phyloP scores from a whole-genome alignment of 2,329 filamentous ascomycete genomes.

The Arthrobotrys musiformis region DNA sequence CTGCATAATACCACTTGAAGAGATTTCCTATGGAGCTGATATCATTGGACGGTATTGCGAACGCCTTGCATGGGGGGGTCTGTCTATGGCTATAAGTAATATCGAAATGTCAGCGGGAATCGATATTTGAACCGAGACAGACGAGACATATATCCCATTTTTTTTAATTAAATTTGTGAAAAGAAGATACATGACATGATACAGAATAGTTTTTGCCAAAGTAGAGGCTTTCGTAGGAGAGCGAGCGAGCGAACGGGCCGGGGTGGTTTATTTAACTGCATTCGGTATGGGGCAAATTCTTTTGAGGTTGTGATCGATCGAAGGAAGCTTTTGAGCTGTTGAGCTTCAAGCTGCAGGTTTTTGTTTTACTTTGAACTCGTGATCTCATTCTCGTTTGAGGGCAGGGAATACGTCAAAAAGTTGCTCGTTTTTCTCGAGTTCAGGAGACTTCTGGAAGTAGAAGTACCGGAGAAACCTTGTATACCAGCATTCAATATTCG shows the following conservation, averaged over 20 bases:
- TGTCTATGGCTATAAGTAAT: slow-evolving; percentile 4
- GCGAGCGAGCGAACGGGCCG: neutral
- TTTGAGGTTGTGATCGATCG: slow-evolving; percentile 11
- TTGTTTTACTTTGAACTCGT: slow-evolving; percentile 27
- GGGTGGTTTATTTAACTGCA: slow-evolving; percentile 12
- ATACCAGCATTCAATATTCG: too few species aligned
- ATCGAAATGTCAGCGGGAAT: slow-evolving; percentile 8
- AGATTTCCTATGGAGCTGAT: slow-evolving; percentile 39
- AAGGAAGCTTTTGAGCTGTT: too few species aligned
- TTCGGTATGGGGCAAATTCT: slow-evolving; percentile 31
- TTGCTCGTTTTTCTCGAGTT: slow-evolving; percentile 41
- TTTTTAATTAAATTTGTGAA: too few species aligned
- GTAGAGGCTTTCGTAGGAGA: slow-evolving; percentile 10
- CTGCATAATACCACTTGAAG: slow-evolving; percentile 44
- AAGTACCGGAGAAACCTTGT: slow-evolving; percentile 50
- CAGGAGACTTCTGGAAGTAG: neutral
- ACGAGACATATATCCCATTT: neutral
- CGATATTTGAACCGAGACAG: slow-evolving; percentile 39
- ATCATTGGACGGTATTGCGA: slow-evolving; percentile 22
- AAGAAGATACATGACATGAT: neutral
- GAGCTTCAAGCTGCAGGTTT: too few species aligned
- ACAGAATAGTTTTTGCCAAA: neutral
- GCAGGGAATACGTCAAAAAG: slow-evolving; percentile 46
- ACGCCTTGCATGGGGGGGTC: neutral
- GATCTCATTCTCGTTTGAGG: slow-evolving; percentile 49